Evolutionary conservation across 352 stramenopile species (phyloP).

Genomic region (Phytophthora uliginosa): DNA sequence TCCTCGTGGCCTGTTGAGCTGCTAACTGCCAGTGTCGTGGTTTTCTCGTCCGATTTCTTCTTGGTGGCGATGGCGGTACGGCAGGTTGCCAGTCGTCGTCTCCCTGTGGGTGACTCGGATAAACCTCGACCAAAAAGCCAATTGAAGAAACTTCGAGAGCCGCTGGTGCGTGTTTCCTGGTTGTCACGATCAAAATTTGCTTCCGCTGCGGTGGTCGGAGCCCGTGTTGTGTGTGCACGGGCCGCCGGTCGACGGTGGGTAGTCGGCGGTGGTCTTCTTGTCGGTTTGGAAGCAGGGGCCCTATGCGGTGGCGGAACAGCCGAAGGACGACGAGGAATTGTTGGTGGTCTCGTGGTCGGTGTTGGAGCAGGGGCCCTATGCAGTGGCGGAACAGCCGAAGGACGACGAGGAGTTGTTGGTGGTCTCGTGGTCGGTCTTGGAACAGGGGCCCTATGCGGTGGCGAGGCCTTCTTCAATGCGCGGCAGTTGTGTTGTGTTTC

Average conservation of each 20-base stretch:
- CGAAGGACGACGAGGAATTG: background rate
- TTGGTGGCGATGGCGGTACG: background rate
- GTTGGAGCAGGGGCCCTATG: background rate
- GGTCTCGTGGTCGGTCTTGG: background rate
- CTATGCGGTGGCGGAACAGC: background rate
- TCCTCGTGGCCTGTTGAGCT: background rate
- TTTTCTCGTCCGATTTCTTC: background rate
- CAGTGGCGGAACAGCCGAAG: background rate
- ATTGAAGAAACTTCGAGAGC: conserved; percentile 22
- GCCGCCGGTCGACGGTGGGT: background rate
- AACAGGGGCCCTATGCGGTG: background rate
- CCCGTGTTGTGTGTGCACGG: background rate
- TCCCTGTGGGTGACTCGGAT: conserved; percentile 2
- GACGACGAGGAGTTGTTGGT: background rate
- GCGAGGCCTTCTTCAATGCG: conserved; percentile 7
- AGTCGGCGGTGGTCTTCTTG: background rate
- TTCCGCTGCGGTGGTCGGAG: background rate
- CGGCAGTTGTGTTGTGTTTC: background rate
- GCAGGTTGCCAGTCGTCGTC: conserved; percentile 25
- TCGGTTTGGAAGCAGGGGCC: background rate
- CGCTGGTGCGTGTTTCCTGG: background rate
- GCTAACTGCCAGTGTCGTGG: too few relatives aligned
- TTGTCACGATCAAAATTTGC: conserved; percentile 1
- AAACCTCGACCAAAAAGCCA: conserved; percentile 16
- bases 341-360: background rate